These are phyloP conservation scores for Auricularia sp. DNA, from an alignment of 768 basidiomycete genomes.

Conservation along the genomic window DNA sequence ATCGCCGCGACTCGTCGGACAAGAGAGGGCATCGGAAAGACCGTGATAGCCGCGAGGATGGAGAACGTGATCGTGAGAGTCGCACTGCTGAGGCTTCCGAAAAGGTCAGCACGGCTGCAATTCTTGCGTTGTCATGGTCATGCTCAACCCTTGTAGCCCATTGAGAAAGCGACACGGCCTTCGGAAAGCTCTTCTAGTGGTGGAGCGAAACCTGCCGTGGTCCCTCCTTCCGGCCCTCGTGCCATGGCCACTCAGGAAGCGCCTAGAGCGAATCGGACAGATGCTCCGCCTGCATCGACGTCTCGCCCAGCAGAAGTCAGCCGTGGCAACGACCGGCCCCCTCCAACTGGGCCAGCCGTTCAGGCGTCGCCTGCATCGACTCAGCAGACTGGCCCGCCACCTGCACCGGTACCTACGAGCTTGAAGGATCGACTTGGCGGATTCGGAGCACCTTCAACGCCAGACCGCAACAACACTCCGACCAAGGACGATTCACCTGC, in stretches of 20 bases:
- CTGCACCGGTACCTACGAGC: constrained; percentile 21
- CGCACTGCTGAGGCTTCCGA: constrained; percentile 29
- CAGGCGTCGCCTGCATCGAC: not conserved
- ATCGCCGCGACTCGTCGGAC: constrained; percentile 32
- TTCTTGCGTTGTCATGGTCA: not conserved
- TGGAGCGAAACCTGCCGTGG: constrained; percentile 3
- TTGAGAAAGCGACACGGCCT: not conserved
- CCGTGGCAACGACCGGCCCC: not conserved
- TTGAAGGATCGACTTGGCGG: constrained; percentile 53
- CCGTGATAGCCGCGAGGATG: constrained; percentile 44
- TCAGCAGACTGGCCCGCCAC: not conserved
- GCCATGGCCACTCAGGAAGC: not conserved
- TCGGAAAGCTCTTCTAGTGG: not conserved
- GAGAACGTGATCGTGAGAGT: constrained; percentile 26
- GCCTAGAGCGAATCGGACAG: not conserved
- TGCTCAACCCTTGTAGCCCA: not conserved
- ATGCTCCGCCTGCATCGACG: constrained; percentile 49
- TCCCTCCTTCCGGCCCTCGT: constrained; percentile 32
- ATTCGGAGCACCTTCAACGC: constrained; percentile 30
- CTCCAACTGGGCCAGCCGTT: not conserved
- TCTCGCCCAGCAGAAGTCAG: constrained; percentile 42
- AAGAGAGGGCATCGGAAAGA: constrained; percentile 33
- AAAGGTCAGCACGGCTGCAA: constrained; percentile 37
- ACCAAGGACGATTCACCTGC: constrained; percentile 58
- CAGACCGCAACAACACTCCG: constrained; percentile 12